Conservation (phyloP, 805 yeast species). For the Hermanozyma aechmeae region DNA sequence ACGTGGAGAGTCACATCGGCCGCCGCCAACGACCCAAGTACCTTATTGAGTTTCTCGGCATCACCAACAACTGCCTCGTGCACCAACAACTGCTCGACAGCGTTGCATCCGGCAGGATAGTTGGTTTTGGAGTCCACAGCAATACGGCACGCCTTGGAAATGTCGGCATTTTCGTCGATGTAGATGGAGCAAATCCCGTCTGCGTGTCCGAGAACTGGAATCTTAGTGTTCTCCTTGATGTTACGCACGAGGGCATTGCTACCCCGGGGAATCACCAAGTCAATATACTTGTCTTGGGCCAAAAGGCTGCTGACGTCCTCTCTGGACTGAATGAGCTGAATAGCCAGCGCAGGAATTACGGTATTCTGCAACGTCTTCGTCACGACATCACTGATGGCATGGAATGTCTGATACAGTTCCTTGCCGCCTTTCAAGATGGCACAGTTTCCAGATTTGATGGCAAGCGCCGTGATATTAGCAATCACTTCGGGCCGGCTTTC, state of each 20-base stretch:
- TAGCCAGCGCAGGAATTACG: slow-evolving; percentile 68
- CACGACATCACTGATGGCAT: slow-evolving; percentile 68
- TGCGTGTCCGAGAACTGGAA: slow-evolving; percentile 97
- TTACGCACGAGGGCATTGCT: slow-evolving; percentile 82
- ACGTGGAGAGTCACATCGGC: slow-evolving; percentile 71
- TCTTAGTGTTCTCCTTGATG: slow-evolving; percentile 81
- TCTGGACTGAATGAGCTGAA: slow-evolving; percentile 82
- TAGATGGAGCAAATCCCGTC: slow-evolving; percentile 94
- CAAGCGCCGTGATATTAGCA: slow-evolving; percentile 93
- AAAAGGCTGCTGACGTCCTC: slow-evolving; percentile 82
- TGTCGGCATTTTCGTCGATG: slow-evolving; percentile 68
- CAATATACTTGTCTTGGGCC: slow-evolving; percentile 81
- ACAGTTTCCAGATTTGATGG: slow-evolving; percentile 93
- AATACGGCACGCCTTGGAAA: slow-evolving; percentile 66
- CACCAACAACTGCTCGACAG: slow-evolving; percentile 79
- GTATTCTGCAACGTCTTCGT: slow-evolving; percentile 52
- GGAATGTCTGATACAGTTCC: slow-evolving; percentile 80
- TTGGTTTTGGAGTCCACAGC: slow-evolving; percentile 85
- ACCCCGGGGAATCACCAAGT: slow-evolving; percentile 97
- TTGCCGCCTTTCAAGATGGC: slow-evolving; percentile 97
- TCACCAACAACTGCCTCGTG: slow-evolving; percentile 32
- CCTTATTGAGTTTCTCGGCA: slow-evolving; percentile 10
- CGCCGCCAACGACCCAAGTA: slow-evolving; percentile 37
- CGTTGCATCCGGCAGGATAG: slow-evolving; percentile 99
- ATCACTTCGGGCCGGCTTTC: slow-evolving; percentile 98